A percentile compares a stretch with the other conserved stretches of the same genome.
Evolutionary conservation across 306 rosid genomes (phyloP).

Genomic region (Herpetospermum pedunculosum): DNA sequence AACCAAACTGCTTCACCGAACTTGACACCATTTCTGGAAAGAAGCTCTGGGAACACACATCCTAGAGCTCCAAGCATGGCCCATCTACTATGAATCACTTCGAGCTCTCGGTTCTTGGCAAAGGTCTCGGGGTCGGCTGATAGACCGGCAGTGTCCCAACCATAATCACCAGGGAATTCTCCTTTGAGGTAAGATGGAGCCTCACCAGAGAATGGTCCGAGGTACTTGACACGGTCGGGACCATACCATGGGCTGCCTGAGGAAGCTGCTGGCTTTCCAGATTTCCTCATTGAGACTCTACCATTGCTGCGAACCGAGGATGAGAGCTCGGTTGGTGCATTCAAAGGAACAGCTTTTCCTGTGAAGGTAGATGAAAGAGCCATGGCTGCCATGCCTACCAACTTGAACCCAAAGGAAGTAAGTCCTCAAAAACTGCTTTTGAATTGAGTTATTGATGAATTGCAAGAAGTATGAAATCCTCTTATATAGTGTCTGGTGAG

Average conservation of each 20-base stretch:
- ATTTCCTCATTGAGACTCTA: conserved; percentile 22
- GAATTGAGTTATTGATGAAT: not conserved
- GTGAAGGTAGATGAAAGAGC: conserved; percentile 26
- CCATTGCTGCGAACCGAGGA: conserved; percentile 11
- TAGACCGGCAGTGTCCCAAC: conserved; percentile 26
- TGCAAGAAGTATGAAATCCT: not conserved
- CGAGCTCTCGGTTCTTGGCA: conserved; percentile 24
- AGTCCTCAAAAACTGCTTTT: not conserved
- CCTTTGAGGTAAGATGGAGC: conserved; percentile 26
- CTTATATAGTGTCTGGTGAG: conserved; percentile 14
- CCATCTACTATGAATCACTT: conserved; percentile 23
- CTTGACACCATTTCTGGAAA: conserved; percentile 26
- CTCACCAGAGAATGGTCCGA: conserved; percentile 30
- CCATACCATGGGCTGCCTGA: conserved; percentile 27
- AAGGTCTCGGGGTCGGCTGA: conserved; percentile 27
- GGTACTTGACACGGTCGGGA: conserved; percentile 25
- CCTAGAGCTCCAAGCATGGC: conserved; percentile 31
- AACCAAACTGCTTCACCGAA: conserved; percentile 30
- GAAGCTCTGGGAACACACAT: conserved; percentile 36
- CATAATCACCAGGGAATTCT: conserved; percentile 24
- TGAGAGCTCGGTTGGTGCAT: conserved; percentile 9
- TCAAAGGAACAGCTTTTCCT: conserved; percentile 17
- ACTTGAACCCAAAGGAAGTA: not conserved
- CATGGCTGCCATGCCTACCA: conserved; percentile 22
- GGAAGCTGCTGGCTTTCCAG: conserved; percentile 16